phyloP scores from a whole-genome alignment of 257 asterid species.

The Fraxinus americana region DNA sequence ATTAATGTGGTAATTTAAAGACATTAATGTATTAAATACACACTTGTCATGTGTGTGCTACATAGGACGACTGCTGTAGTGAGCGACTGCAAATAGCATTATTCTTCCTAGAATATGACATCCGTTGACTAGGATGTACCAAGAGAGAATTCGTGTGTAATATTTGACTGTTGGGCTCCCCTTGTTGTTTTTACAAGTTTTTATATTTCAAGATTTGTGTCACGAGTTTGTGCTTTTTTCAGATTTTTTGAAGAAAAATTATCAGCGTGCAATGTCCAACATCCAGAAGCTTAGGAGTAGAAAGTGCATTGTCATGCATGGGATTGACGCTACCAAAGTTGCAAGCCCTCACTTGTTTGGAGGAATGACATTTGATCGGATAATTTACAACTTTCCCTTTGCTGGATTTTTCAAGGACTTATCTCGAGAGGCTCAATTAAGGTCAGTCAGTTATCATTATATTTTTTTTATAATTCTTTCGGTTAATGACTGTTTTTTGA shows the following conservation, averaged over 20 bases:
- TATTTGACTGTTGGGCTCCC: no score
- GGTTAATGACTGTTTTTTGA: not conserved
- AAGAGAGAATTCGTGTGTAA: no score
- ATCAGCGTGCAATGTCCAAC: slow-evolving; percentile 24
- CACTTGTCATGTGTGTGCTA: no score
- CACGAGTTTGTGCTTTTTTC: not conserved
- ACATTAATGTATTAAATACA: no score
- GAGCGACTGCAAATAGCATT: no score
- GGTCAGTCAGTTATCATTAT: slow-evolving; percentile 15
- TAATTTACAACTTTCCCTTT: slow-evolving; percentile 34
- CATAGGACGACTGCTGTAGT: no score
- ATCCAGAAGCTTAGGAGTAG: slow-evolving; percentile 17
- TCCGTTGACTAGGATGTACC: no score
- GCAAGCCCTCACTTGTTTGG: slow-evolving; percentile 15
- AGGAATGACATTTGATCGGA: slow-evolving; percentile 29
- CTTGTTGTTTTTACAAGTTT: no score
- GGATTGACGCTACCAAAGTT: slow-evolving; percentile 28
- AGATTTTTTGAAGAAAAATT: slow-evolving; percentile 31
- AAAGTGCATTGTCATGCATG: slow-evolving; percentile 33
- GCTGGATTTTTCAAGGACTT: slow-evolving; percentile 35
- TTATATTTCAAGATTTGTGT: not conserved
- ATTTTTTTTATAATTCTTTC: not conserved
- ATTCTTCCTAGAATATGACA: no score
- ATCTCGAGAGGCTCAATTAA: slow-evolving; percentile 23
- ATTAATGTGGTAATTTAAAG: no score